phyloP scores from a whole-genome alignment of 352 stramenopile species.

The Phytophthora pini region DNA sequence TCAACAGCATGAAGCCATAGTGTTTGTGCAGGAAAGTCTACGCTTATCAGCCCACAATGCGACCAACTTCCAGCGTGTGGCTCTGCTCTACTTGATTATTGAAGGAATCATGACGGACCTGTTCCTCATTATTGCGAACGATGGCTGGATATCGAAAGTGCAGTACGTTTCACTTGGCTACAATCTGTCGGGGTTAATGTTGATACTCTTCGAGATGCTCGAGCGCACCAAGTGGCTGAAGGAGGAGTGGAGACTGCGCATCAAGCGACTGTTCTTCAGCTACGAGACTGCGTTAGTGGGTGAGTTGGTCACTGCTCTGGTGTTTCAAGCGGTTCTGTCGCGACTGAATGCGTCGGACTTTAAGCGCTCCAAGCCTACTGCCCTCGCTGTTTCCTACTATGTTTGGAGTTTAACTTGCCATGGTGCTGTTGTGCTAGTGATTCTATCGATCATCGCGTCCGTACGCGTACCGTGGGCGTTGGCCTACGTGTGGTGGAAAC shows the following conservation, averaged over 20 bases:
- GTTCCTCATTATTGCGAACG: conserved; percentile 21
- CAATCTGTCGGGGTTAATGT: conserved; percentile 10
- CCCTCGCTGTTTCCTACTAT: conserved; percentile 10
- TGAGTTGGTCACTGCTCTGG: conserved; percentile 8
- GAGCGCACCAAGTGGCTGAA: conserved; percentile 5
- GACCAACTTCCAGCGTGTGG: conserved; percentile 4
- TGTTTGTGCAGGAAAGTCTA: conserved; percentile 11
- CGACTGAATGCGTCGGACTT: conserved; percentile 10
- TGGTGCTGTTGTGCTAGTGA: background rate
- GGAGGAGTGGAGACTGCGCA: conserved; percentile 2
- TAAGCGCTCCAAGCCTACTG: conserved; percentile 4
- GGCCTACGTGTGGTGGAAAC: conserved; percentile 9
- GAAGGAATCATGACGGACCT: conserved; percentile 13
- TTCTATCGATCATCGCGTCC: conserved; percentile 1
- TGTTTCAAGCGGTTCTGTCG: conserved; percentile 4
- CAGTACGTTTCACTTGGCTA: conserved; percentile 16
- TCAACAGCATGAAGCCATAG: conserved; percentile 1
- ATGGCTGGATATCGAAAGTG: conserved; percentile 3
- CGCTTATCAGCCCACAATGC: conserved; percentile 3
- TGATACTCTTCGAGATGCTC: conserved; percentile 13
- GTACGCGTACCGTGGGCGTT: background rate
- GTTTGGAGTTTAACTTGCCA: conserved; percentile 10
- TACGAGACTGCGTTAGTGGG: conserved; percentile 11
- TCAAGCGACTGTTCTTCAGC: conserved; percentile 12
- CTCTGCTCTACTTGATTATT: conserved; percentile 7